These are phyloP conservation scores for Aspergillus candidus DNA, from an alignment of 2,329 filamentous ascomycete species.

Conservation along the genomic window DNA sequence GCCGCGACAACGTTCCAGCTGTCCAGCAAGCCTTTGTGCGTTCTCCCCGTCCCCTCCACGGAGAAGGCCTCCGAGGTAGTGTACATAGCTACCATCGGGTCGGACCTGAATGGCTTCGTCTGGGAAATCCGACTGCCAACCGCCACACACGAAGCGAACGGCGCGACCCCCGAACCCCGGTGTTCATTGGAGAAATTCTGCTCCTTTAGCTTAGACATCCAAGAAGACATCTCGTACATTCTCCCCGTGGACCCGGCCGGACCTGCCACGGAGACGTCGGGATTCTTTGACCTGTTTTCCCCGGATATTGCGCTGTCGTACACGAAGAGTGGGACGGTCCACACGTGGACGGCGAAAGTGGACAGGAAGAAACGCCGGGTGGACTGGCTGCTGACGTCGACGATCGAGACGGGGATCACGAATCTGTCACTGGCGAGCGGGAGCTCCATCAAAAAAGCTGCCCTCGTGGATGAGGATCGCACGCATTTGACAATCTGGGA, in stretches of 20 bases:
- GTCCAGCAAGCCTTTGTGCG: conserved; percentile 67
- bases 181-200: conserved; percentile 60
- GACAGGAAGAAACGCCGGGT: conserved; percentile 55
- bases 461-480: conserved; percentile 67
- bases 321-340: conserved; percentile 64
- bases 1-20: conserved; percentile 54
- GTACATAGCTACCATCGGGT: conserved; percentile 77
- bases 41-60: conserved; percentile 62
- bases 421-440: conserved; percentile 75
- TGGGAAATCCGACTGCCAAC: conserved; percentile 68
- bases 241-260: conserved; percentile 84
- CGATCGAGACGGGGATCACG: conserved; percentile 68
- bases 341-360: conserved; percentile 79
- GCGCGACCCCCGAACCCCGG: conserved; percentile 28
- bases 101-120: conserved; percentile 69
- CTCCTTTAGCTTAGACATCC: conserved; percentile 58
- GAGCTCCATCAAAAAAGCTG: conserved; percentile 79
- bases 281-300: conserved; percentile 79
- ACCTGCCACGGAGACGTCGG: conserved; percentile 61
- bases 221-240: conserved; percentile 52
- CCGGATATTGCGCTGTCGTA: conserved; percentile 83
- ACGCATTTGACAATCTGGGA: conserved; percentile 88
- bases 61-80: conserved; percentile 51
- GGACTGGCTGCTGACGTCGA: conserved; percentile 77
- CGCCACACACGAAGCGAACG: conserved; percentile 20